Evolutionary conservation across 352 stramenopile species (phyloP).

Genomic region (Phytophthora ohioensis): DNA sequence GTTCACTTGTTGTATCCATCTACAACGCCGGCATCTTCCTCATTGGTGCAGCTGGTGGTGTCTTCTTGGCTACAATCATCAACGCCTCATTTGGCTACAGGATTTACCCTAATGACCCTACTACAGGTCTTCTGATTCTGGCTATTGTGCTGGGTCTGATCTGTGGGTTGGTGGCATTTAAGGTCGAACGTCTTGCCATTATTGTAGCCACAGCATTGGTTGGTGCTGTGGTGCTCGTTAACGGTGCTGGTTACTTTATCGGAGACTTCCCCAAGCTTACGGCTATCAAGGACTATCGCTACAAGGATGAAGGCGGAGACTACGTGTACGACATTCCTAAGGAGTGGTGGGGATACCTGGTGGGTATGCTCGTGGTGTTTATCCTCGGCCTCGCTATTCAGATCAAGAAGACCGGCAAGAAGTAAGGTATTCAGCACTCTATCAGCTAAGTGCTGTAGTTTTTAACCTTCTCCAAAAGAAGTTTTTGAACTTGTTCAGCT

Average conservation of each 20-base stretch:
- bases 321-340: slow-evolving; percentile 58
- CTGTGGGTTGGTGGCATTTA: slow-evolving; percentile 54
- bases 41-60: slow-evolving; percentile 51
- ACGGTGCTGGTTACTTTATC: slow-evolving; percentile 72
- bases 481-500: slow-evolving; percentile 20
- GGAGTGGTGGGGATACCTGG: slow-evolving; percentile 65
- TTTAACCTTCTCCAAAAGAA: slow-evolving; percentile 8
- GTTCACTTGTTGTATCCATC: slow-evolving; percentile 58
- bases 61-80: slow-evolving; percentile 51
- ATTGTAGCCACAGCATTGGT: slow-evolving; percentile 72
- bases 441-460: slow-evolving; percentile 17
- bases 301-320: slow-evolving; percentile 42
- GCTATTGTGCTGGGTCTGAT: slow-evolving; percentile 53
- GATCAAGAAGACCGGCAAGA: slow-evolving; percentile 63
- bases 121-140: slow-evolving; percentile 49
- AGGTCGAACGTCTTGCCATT: slow-evolving; percentile 55
- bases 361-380: slow-evolving; percentile 54
- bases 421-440: slow-evolving; percentile 25
- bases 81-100: slow-evolving; percentile 65
- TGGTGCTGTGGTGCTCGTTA: slow-evolving; percentile 50
- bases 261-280: slow-evolving; percentile 56
- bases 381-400: slow-evolving; percentile 56
- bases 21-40: slow-evolving; percentile 67
- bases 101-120: slow-evolving; percentile 58
- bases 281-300: slow-evolving; percentile 50